phyloP scores from a whole-genome alignment of 2,329 filamentous ascomycete genomes.

The Cladosporium sp. region DNA sequence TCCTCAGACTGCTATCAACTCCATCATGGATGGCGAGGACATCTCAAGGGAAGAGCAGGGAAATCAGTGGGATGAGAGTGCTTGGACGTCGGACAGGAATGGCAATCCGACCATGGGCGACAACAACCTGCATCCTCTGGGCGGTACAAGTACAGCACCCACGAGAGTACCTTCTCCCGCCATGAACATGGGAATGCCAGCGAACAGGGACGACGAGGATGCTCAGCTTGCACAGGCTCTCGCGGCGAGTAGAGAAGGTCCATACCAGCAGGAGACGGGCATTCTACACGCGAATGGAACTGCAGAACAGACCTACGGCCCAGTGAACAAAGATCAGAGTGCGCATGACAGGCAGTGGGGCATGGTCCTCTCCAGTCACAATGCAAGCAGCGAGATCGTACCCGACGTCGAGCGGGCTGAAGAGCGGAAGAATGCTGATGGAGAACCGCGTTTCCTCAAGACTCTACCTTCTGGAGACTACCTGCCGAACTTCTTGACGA shows the following conservation, averaged over 20 bases:
- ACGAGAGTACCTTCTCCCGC: conserved; percentile 28
- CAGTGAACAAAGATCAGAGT: conserved; percentile 45
- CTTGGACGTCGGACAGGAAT: conserved; percentile 27
- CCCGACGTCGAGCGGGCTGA: conserved; percentile 39
- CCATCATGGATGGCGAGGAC: conserved; percentile 31
- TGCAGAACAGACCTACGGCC: conserved; percentile 46
- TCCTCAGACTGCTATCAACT: conserved; percentile 24
- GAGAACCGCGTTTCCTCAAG: conserved; percentile 55
- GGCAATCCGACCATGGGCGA: conserved; percentile 20
- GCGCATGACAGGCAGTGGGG: conserved; percentile 57
- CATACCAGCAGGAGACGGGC: conserved; percentile 50
- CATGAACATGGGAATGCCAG: conserved; percentile 22
- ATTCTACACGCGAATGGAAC: conserved; percentile 39
- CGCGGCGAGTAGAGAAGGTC: conserved; percentile 20
- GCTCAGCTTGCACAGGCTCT: conserved; percentile 25
- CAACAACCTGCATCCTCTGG: conserved; percentile 26
- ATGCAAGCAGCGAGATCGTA: conserved; percentile 44
- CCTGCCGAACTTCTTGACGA: conserved; percentile 56
- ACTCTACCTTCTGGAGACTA: conserved; percentile 50
- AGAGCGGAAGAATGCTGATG: conserved; percentile 44
- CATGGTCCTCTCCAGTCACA: conserved; percentile 31
- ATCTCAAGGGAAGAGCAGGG: conserved; percentile 23
- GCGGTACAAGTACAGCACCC: conserved; percentile 27
- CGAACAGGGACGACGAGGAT: conserved; percentile 29
- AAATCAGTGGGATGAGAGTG: conserved; percentile 27